These are phyloP conservation scores for Stemphylium vesicarium DNA, from an alignment of 2,329 filamentous ascomycete genomes.

Conservation along the genomic window DNA sequence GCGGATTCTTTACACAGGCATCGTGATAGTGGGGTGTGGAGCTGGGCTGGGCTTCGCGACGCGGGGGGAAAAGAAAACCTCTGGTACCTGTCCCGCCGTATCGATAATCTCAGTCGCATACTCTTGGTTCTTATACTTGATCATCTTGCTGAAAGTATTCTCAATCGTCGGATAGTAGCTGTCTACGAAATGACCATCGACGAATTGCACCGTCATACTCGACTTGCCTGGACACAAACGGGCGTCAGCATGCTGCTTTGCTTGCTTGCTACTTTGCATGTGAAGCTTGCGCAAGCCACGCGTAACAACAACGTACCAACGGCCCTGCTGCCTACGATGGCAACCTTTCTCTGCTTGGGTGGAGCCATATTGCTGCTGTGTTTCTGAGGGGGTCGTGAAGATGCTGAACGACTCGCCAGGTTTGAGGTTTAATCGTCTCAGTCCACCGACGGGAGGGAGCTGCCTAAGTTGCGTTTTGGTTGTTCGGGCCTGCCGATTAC, in stretches of 20 bases:
- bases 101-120: slow-evolving; percentile 97
- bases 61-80: slow-evolving; percentile 28
- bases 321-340: slow-evolving; percentile 92
- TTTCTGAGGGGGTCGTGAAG: slow-evolving; percentile 17
- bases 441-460: slow-evolving; percentile 27
- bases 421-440: slow-evolving; percentile 23
- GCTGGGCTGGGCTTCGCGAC: slow-evolving; percentile 17
- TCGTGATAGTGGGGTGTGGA: slow-evolving; percentile 21
- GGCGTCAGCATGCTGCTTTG: slow-evolving; percentile 21
- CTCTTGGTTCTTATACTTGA: slow-evolving; percentile 90
- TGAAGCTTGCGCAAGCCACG: slow-evolving; percentile 21
- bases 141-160: slow-evolving; percentile 97
- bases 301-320: slow-evolving; percentile 67
- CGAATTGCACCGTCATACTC: slow-evolving; percentile 94
- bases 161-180: slow-evolving; percentile 99
- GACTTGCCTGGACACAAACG: slow-evolving; percentile 76
- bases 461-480: slow-evolving; percentile 31
- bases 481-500: slow-evolving; percentile 27
- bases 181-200: slow-evolving; percentile 97
- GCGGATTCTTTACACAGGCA: slow-evolving; percentile 17
- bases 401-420: slow-evolving; percentile 33
- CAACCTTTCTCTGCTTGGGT: slow-evolving; percentile 90
- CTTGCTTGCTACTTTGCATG: slow-evolving; percentile 9
- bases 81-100: slow-evolving; percentile 85
- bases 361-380: slow-evolving; percentile 63